Base-by-base conservation (phyloP, 345 rosid species). In the Aquilaria malaccensis region DNA sequence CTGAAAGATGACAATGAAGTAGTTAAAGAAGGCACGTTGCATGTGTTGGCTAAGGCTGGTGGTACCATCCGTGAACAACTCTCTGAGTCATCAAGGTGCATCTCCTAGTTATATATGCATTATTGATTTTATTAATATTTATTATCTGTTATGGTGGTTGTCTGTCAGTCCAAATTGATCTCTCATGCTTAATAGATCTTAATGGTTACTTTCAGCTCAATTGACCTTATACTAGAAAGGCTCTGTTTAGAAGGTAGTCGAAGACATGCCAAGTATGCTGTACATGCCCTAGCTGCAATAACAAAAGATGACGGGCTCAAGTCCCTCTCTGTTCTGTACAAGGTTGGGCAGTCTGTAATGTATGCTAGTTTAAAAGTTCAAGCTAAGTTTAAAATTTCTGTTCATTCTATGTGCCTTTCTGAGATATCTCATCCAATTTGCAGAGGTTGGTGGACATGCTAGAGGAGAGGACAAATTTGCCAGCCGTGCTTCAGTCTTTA, bases 391-490 rank as follows among this genome's bases (percentile, higher is more conserved):
- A 45, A 31, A 12, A 47, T 45, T 31, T 13, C 33, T 43, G 9
- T 45, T 53, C n/a, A 33, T 56, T 52, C 52, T 56, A 11, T 74
- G 56, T 53, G 70, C 69, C 61, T 65, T 33, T 55, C 58, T 75
- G 46, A 70, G 53, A 50, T 64, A 33, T 61, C 65, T 68, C 70
- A 33, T 61, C 72, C 54, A 47, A 62, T 76, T 73, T 77, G 63
- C 87, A 94, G 99, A 86, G 88, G 74, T 96, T 94, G 37, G 99
- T 94, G 64, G 95, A 78, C 79, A 88, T 88, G 92, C 78, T 94
- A 71, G 97, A 85, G 72, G 95, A 94, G 73, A 87, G 77, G 84
- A 80, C 85, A 47, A 79, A 90, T 77, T 83, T 88, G 59, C 96
- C 99, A 12, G 89, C 99, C 59, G 89, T 94, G 33, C 86, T 94